These are phyloP conservation scores for Halophytophthora polymorphica DNA, from an alignment of 352 stramenopile genomes.

Conservation along the genomic window DNA sequence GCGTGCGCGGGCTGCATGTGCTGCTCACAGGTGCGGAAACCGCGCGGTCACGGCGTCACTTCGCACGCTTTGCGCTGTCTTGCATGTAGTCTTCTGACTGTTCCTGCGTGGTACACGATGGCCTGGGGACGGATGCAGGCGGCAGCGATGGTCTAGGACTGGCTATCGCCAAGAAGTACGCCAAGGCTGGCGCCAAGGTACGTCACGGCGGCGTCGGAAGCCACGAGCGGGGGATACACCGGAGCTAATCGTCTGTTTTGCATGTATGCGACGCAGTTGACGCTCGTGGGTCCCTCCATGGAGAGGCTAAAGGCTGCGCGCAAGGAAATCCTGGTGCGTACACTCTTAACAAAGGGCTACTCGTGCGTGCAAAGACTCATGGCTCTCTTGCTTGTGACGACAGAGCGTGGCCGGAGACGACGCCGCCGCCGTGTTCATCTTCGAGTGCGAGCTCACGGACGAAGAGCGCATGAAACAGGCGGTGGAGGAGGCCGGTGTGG, in stretches of 20 bases:
- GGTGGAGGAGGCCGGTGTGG: constrained; percentile 50
- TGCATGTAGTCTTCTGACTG: not conserved
- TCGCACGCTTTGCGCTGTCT: not conserved
- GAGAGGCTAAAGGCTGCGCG: constrained; percentile 32
- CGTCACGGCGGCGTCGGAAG: not conserved
- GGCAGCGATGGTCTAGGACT: constrained; percentile 43
- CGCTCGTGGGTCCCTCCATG: constrained; percentile 41
- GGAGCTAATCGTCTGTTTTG: not conserved
- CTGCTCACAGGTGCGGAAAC: constrained; percentile 44
- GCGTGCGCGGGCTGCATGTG: constrained; percentile 51
- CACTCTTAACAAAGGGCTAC: not conserved
- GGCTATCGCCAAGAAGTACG: constrained; percentile 62
- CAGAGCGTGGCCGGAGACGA: constrained; percentile 16
- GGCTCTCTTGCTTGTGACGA: constrained; percentile 3
- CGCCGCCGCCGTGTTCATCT: constrained; percentile 26
- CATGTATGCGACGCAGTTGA: constrained; percentile 11
- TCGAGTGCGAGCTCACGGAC: constrained; percentile 42
- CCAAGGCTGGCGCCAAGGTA: constrained; percentile 40
- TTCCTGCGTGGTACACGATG: too few relatives aligned
- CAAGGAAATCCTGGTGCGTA: constrained; percentile 27
- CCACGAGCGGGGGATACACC: not conserved
- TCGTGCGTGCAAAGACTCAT: not conserved
- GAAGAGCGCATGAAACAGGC: constrained; percentile 28
- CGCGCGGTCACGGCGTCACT: not conserved
- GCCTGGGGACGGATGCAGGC: constrained; percentile 13